phyloP scores from a whole-genome alignment of 768 basidiomycete species.

The Rhodocollybia butyracea region DNA sequence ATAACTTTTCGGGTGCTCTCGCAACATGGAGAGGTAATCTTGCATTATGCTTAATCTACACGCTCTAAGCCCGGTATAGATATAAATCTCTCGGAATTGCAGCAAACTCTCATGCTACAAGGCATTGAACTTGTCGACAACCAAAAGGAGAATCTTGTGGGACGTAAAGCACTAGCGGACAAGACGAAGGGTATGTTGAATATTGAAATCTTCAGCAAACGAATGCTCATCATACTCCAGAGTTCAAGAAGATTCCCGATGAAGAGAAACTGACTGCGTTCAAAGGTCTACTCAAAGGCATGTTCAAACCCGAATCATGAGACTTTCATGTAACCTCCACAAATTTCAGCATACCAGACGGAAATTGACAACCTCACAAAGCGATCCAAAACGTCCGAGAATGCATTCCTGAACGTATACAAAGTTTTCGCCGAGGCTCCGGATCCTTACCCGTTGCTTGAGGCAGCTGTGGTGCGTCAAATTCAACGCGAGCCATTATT shows the following conservation, averaged over 20 bases:
- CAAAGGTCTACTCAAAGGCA: slow-evolving; percentile 89
- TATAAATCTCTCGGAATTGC: slow-evolving; percentile 85
- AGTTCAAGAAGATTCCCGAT: slow-evolving; percentile 95
- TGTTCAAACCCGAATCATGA: background rate
- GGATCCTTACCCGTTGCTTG: slow-evolving; percentile 94
- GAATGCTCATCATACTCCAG: slow-evolving; percentile 36
- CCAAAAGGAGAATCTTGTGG: slow-evolving; percentile 95
- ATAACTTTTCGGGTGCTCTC: slow-evolving; percentile 91
- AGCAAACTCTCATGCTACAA: slow-evolving; percentile 89
- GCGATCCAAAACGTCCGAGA: slow-evolving; percentile 89
- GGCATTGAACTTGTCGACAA: slow-evolving; percentile 96
- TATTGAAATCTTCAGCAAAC: background rate
- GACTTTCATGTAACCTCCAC: slow-evolving; percentile 1
- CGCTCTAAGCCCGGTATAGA: slow-evolving; percentile 39
- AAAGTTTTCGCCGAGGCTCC: slow-evolving; percentile 96
- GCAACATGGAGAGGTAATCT: slow-evolving; percentile 85
- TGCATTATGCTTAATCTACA: background rate
- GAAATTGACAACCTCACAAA: slow-evolving; percentile 96
- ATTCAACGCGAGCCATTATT: background rate
- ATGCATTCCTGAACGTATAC: slow-evolving; percentile 94
- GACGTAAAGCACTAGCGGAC: slow-evolving; percentile 91
- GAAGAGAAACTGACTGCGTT: slow-evolving; percentile 83
- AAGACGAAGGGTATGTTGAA: slow-evolving; percentile 85
- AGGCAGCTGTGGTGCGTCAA: slow-evolving; percentile 77
- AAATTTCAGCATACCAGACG: slow-evolving; percentile 76